phyloP scores from a whole-genome alignment of 2,329 filamentous ascomycete genomes.

The Calonectria montana region DNA sequence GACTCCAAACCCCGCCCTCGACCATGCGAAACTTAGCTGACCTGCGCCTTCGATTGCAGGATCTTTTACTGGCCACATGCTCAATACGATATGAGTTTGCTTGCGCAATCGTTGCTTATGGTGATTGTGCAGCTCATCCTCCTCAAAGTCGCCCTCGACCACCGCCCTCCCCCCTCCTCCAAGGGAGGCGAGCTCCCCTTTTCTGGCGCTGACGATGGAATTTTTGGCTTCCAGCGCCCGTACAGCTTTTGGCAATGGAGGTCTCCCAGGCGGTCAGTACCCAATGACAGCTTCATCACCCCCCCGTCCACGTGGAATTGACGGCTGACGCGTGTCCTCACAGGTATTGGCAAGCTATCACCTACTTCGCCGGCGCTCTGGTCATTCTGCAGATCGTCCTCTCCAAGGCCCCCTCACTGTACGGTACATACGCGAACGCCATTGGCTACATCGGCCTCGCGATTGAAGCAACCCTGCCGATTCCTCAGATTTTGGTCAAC shows the following conservation, averaged over 20 bases:
- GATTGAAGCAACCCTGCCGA: constrained; percentile 83
- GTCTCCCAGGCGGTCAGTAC: constrained; percentile 71
- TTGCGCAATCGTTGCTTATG: constrained; percentile 75
- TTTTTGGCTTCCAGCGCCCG: constrained; percentile 63
- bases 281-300: background rate
- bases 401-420: constrained; percentile 66
- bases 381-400: constrained; percentile 75
- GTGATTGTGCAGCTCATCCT: constrained; percentile 71
- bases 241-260: constrained; percentile 89
- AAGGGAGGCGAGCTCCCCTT: constrained; percentile 76
- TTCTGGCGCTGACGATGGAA: constrained; percentile 58
- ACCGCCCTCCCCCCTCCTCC: constrained; percentile 69
- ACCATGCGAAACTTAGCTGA: constrained; percentile 28
- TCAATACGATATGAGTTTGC: constrained; percentile 71
- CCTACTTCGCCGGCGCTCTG: constrained; percentile 73
- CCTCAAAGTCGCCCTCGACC: constrained; percentile 75
- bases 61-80: constrained; percentile 78
- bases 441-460: constrained; percentile 82
- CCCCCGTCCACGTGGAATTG: background rate
- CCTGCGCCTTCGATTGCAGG: constrained; percentile 51
- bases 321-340: constrained; percentile 20
- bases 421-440: constrained; percentile 72
- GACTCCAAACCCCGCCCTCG: constrained; percentile 28
- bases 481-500: constrained; percentile 83
- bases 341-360: constrained; percentile 82